Evolutionary conservation across 1,139 yeast genomes (phyloP), one percentile per base, ranked within the genome.

Genomic region (Candida anutae): DNA sequence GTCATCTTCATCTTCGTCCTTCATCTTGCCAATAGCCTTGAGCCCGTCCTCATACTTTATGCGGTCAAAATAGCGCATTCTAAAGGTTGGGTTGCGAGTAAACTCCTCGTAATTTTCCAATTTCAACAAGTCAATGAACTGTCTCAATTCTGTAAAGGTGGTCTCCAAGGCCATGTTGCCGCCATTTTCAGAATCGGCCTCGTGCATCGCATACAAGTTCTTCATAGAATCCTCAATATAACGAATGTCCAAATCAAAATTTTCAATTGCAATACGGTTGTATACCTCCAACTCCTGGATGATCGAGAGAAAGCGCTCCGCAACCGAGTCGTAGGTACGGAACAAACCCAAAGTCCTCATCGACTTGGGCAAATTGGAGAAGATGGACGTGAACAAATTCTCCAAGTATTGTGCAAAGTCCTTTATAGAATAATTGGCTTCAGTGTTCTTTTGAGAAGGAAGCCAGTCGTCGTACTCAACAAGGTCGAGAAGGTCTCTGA

Each of bases 401-500:
- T 82, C 85, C 50, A 90, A 65, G 52, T 79, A 90, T 34, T 79
- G 73, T n/a, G 94, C 90, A 62, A 87, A 76, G 55, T 90, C 97
- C 30, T 76, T 74, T 35, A 88, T 71, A 28, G 82, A 79, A 38
- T 70, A 69, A 38, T 83, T 81, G 11, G 96, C 93, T 34, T 77
- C 83, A 1, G 44, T 49, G 35, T 74, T 71, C 13, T 61, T 48
- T 9, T 42, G 47, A 3, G 51, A 49, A 5, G 74, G 71, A 4
- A 78, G 55, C 46, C 69, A 65, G 80, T 95, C 88, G 42, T 84
- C 84, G 51, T 87, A 82, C 37, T 84, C 94, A 10, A 85, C 83
- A 58, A 83, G 72, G 34, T 83, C 96, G 44, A 90, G 62, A 38
- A 88, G 73, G 49, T 80, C 93, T 32, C 74, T 73, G 23, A 90